phyloP scores from a whole-genome alignment of 768 basidiomycete species.

The Suillus luteus region DNA sequence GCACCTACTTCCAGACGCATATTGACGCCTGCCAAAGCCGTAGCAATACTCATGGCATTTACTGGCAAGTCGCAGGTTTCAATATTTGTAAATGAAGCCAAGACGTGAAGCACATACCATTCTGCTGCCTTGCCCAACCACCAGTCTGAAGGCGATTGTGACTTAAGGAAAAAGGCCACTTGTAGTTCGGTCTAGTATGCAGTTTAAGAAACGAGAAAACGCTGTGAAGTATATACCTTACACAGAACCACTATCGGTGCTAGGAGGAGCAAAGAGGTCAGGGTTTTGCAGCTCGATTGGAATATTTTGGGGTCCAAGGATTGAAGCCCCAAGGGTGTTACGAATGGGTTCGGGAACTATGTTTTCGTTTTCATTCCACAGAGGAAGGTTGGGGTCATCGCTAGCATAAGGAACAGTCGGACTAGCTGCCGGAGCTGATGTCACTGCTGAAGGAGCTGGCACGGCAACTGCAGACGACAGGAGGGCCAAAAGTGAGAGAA shows the following conservation, averaged over 20 bases:
- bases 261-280: conserved; percentile 59
- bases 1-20: conserved; percentile 46
- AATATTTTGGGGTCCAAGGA: conserved; percentile 61
- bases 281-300: conserved; percentile 58
- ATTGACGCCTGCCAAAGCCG: conserved; percentile 40
- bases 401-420: conserved; percentile 49
- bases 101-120: conserved; percentile 37
- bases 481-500: conserved; percentile 27
- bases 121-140: conserved; percentile 70
- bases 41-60: conserved; percentile 41
- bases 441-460: conserved; percentile 21
- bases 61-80: conserved; percentile 32
- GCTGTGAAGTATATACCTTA: conserved; percentile 20
- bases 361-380: conserved; percentile 38
- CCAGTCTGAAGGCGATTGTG: conserved; percentile 60
- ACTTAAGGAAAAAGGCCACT: conserved; percentile 66
- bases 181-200: conserved; percentile 44
- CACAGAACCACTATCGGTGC: conserved; percentile 60
- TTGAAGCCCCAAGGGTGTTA: conserved; percentile 42
- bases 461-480: conserved; percentile 25
- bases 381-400: conserved; percentile 46
- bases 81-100: conserved; percentile 16
- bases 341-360: conserved; percentile 46
- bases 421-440: conserved; percentile 34
- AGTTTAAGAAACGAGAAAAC: conserved; percentile 4